Conservation (phyloP, 176 grass and related monocot genomes). For the Canna indica region DNA sequence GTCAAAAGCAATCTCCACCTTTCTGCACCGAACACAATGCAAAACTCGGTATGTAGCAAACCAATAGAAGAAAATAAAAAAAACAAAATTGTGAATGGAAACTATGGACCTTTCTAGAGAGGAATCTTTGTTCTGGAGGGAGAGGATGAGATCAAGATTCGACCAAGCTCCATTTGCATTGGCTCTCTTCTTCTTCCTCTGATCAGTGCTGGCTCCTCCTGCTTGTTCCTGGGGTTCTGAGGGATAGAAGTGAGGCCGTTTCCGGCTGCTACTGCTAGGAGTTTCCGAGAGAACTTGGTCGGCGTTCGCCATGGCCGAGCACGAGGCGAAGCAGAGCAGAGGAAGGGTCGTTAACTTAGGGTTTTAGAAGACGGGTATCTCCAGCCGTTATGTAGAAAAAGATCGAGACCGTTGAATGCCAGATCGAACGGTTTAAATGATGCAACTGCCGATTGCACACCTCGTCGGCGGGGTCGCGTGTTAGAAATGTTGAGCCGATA, state of each 20-base stretch:
- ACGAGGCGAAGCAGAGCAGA: neutral
- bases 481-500: too few relatives aligned
- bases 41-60: conserved; percentile 1
- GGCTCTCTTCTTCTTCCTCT: neutral
- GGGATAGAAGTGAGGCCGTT: neutral
- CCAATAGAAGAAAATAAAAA: neutral
- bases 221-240: neutral
- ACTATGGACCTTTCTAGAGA: conserved; percentile 48
- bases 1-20: conserved; percentile 54
- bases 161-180: conserved; percentile 28
- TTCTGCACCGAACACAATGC: conserved; percentile 50
- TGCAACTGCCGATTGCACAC: too few relatives aligned
- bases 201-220: neutral
- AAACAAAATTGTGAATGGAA: neutral
- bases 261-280: neutral
- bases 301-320: conserved; percentile 1
- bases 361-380: too few relatives aligned
- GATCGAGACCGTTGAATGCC: too few relatives aligned
- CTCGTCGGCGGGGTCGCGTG: too few relatives aligned
- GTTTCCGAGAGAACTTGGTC: neutral
- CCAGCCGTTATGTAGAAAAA: too few relatives aligned
- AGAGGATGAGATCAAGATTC: conserved; percentile 68
- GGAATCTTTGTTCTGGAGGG: conserved; percentile 64
- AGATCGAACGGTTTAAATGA: too few relatives aligned
- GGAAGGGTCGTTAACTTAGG: neutral